phyloP scores from a whole-genome alignment of 2,329 filamentous ascomycete species.

The Hypoxylon sp. region DNA sequence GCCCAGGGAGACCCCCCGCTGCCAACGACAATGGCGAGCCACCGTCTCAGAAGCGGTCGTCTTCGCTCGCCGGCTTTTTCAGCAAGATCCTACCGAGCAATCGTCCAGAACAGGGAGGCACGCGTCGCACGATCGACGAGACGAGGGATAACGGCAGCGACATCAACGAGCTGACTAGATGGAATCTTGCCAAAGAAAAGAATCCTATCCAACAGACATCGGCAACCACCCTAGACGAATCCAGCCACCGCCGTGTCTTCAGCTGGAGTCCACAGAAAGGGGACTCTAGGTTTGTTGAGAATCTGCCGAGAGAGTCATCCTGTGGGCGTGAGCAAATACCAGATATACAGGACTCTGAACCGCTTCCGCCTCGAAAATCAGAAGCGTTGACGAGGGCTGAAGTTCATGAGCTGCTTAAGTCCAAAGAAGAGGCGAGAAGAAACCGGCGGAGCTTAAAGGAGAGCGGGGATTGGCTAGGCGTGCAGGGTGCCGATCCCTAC shows the following conservation, averaged over 20 bases:
- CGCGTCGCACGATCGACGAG: constrained; percentile 52
- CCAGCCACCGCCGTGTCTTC: constrained; percentile 25
- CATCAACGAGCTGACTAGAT: constrained; percentile 47
- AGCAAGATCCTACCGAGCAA: constrained; percentile 62
- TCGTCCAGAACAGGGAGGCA: constrained; percentile 64
- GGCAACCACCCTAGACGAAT: constrained; percentile 10
- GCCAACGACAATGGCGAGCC: constrained; percentile 7
- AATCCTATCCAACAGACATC: background rate
- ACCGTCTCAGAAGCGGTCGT: constrained; percentile 38
- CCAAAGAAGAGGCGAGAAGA: constrained; percentile 53
- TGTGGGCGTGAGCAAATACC: constrained; percentile 13
- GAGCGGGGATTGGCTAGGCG: constrained; percentile 69
- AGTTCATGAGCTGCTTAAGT: constrained; percentile 39
- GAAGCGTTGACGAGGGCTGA: constrained; percentile 36
- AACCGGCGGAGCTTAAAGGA: constrained; percentile 62
- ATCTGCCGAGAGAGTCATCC: constrained; percentile 19
- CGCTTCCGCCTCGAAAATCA: constrained; percentile 25
- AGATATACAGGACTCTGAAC: constrained; percentile 5
- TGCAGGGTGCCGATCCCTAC: constrained; percentile 69
- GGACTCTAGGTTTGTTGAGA: constrained; percentile 35
- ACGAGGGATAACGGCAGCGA: constrained; percentile 42
- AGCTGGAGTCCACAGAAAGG: constrained; percentile 38
- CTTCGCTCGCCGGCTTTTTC: constrained; percentile 57
- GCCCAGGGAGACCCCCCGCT: constrained; percentile 26
- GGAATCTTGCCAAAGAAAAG: constrained; percentile 48